A percentile compares a stretch with the other conserved stretches of the same genome.
Evolutionary conservation across 495 filamentous ascomycete genomes (phyloP).

Genomic region (Hypoxylon intermedium): DNA sequence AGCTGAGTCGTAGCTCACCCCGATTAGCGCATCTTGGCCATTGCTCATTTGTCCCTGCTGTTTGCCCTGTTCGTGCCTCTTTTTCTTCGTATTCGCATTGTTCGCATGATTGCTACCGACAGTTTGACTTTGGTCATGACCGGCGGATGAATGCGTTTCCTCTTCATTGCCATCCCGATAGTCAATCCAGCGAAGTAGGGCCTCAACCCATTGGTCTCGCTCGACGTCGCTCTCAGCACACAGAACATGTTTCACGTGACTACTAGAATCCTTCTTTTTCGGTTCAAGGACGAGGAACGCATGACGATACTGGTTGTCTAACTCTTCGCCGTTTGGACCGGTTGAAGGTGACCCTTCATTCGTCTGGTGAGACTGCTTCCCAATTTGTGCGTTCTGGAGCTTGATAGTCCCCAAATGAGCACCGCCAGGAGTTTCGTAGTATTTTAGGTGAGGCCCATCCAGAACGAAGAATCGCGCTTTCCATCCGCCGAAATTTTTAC

Average conservation of each 20-base stretch:
- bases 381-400: conserved; percentile 88
- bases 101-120: conserved; percentile 44
- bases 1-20: conserved; percentile 84
- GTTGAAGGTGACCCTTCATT: conserved; percentile 67
- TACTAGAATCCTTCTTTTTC: conserved; percentile 93
- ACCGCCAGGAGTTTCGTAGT: conserved; percentile 89
- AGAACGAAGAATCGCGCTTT: conserved; percentile 94
- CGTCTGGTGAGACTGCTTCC: conserved; percentile 77
- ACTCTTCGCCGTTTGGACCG: conserved; percentile 66
- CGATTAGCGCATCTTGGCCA: conserved; percentile 68
- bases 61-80: conserved; percentile 48
- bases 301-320: conserved; percentile 95
- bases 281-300: conserved; percentile 94
- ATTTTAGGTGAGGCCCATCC: conserved; percentile 86
- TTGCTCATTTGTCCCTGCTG: conserved; percentile 42
- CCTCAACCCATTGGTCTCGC: conserved; percentile 91
- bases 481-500: conserved; percentile 99
- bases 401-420: conserved; percentile 92
- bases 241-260: conserved; percentile 89
- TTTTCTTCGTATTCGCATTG: conserved; percentile 60
- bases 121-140: conserved; percentile 43
- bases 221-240: conserved; percentile 95
- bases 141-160: conserved; percentile 42
- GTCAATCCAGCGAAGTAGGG: conserved; percentile 89
- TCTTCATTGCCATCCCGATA: conserved; percentile 67